Evolutionary conservation across 78 protist genomes (phyloP), one percentile per base, ranked within the genome.

Genomic region (Thecamonas trahens): DNA sequence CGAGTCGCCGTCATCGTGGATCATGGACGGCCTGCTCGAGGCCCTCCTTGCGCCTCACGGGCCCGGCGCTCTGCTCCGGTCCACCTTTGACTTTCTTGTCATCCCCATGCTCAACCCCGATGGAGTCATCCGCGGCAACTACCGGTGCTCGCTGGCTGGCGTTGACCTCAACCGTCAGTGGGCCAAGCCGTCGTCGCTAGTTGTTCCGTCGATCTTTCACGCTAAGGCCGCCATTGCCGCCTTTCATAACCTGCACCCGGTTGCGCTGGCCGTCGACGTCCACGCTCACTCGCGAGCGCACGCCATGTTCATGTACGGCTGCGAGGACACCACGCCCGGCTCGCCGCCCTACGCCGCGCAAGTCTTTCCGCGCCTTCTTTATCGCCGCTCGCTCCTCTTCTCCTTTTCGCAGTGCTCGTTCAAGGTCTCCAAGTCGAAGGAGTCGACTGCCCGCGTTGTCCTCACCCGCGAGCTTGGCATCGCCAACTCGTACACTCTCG

Each of bases 41-140:
- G 71, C 61, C 17, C 39, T 77, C 24, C 45, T 65, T 20, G 50
- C 22, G 15, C 45, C 1, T 2, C 37, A 74, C 53, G 49, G 74
- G 15, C 11, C 8, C 15, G 79, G 82, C 14, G 34, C 0, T 1
- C n/a, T 3, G 38, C 64, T 80, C 17, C 71, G 84, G 2, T 5
- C 2, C 42, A 75, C 57, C 9, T 86, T 75, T 18, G 76, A 76
- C 18, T 80, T 87, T 60, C 60, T 71, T 29, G 34, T 87, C 28
- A 67, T 81, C 15, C 92, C 92, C 15, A 87, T 87, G 92, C 50
- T 87, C 35, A 87, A 87, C 55, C 88, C 88, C 4, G 92, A 87
- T 28, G 92, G 92, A 20, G 92, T 87, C n/a, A 50, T 79, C 57
- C 0, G 11, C 18, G 92, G 92, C 13, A 74, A 79, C 69, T 67